Base-by-base conservation (phyloP, 139 green algal species). In the Klebsormidium nitens region DNA sequence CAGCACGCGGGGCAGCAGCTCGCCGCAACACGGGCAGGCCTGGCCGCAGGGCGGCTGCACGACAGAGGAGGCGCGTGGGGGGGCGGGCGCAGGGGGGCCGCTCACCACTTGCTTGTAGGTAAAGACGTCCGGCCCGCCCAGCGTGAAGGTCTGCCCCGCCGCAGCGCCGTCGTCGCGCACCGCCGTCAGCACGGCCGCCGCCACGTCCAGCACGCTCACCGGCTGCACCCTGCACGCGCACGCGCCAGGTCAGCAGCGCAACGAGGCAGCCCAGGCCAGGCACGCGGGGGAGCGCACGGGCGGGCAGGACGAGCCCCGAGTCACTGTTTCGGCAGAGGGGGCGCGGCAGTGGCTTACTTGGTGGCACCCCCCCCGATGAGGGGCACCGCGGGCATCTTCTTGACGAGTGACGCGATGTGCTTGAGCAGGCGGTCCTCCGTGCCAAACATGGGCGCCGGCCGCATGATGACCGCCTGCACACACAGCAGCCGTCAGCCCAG, bases 391-490 rank as follows among this genome's bases (percentile, higher is more conserved):
- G 82, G 81, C 48, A 79, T 71, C 74, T 74, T 84, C 61, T 87
- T 84, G 40, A 76, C 55, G 64, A 89, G 68, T 59, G 82, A 64
- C 11, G 93, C 85, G 6, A 88, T 79, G 66, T 83, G 84, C 81
- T 96, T 96, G 66, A 92, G 88, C 50, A 97, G 82, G 23, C 89
- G 76, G 79, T 98, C 93, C 84, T 98, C 93, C 5, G 87, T 85
- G 58, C 93, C 93, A 0, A 92, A 78, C 46, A 98, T 68, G n/a
- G 84, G 84, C 0, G 69, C 87, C 0, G 85, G 84, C 63, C 87
- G 90, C 80, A 88, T 78, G n/a, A 84, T 70, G 32, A 77, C 82
- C 5, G 76, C 77, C 71, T 75, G 61, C 38, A 67, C 17, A 75
- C 28, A 64, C 28, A 19, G 14, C 37, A 31, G 32, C 8, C 62